Base-by-base conservation (phyloP, 192 early-diverging fungal species). In the Fimicolochytrium jonesii region DNA sequence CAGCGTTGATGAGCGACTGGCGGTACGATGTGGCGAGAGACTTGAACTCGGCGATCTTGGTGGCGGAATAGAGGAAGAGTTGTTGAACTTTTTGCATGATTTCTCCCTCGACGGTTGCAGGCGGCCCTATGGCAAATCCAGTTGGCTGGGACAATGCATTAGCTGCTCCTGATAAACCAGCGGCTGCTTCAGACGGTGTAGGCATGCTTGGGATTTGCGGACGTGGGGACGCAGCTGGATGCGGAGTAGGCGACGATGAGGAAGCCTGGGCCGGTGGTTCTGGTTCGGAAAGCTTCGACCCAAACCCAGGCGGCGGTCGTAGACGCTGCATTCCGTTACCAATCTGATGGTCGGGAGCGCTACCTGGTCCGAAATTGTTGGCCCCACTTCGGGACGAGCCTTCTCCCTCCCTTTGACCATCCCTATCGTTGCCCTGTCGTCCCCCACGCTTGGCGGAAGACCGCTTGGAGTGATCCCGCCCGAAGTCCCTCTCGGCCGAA, bases 221-320 rank as follows among this genome's bases (percentile, higher is more conserved):
- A 5, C 20, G 25, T 41, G 47, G 48, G 29, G 10, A 42, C 33
- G 11, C 30, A 13, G 1, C 30, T 43, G 26, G 23, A 31, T 32
- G 29, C 39, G 59, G 18, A 22, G 33, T 52, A 15, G 58, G 48
- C 6, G 61, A 58, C 33, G 36, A 17, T 25, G 36, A 37, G 33
- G 65, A 43, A 3, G 18, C 63, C 23, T 32, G 58, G 36, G 23
- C 46, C 25, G 31, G 17, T 60, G 34, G 64, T 36, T 39, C 23
- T 20, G 36, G 49, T 41, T 56, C 44, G 18, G 70, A 51, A 13
- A 79, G 59, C 18, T 73, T 56, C 2, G 69, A 59, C 23, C 77
- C 71, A 57, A 79, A 79, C 13, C 77, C 77, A 41, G 76, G 58
- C 2, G 76, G 76, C 17, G 73, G 66, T 42, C 74, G 69, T 22